A percentile compares a stretch with the other conserved stretches of the same genome.
These are phyloP conservation scores for Mrakia frigida DNA, from an alignment of 768 basidiomycete genomes.

Conservation along the genomic window DNA sequence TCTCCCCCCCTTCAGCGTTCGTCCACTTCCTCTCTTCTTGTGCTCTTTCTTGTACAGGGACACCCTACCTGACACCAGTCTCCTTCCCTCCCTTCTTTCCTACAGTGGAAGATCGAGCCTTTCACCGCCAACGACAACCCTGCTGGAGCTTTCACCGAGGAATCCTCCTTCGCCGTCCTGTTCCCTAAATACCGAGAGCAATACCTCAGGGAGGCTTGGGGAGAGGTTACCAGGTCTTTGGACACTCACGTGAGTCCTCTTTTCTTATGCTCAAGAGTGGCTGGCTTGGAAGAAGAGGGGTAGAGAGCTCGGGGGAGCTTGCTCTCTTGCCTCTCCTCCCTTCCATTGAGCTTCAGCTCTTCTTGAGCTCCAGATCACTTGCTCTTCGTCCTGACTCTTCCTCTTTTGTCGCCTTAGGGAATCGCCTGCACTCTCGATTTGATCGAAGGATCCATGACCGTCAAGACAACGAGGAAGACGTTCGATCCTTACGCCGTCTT, in stretches of 20 bases:
- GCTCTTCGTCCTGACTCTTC: background rate
- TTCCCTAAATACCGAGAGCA: slow-evolving; percentile 99
- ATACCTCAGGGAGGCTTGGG: slow-evolving; percentile 92
- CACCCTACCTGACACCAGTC: background rate
- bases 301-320: background rate
- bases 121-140: slow-evolving; percentile 71
- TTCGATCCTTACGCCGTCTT: slow-evolving; percentile 94
- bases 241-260: slow-evolving; percentile 62
- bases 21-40: background rate
- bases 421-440: slow-evolving; percentile 87
- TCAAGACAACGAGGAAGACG: slow-evolving; percentile 92
- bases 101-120: slow-evolving; percentile 80
- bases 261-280: background rate
- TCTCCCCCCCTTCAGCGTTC: slow-evolving; percentile 14
- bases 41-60: background rate
- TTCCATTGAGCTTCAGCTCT: no score
- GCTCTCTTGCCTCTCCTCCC: background rate
- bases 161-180: slow-evolving; percentile 94
- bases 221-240: slow-evolving; percentile 74
- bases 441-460: slow-evolving; percentile 95
- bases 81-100: background rate
- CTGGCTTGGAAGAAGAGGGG: background rate
- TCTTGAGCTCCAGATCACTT: background rate
- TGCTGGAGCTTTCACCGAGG: slow-evolving; percentile 75
- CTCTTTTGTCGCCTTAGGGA: slow-evolving; percentile 52